Percentiles rank a stretch among this genome's conserved stretches.
Conservation (phyloP, 345 rosid genomes). For the Linum trigynum region DNA sequence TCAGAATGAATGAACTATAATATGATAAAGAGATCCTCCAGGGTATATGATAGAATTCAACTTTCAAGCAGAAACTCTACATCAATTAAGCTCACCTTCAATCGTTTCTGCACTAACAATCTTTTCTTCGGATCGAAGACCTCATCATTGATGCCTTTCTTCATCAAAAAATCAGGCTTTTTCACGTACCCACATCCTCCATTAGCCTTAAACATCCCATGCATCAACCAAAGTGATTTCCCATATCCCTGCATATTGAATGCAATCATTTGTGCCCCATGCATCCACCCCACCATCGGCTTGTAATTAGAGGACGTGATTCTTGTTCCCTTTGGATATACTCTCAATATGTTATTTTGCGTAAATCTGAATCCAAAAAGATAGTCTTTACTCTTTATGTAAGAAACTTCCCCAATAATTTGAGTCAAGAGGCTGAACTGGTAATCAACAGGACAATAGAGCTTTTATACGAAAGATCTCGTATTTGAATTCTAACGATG, state of each 20-base stretch:
- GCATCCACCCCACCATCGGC: conserved; percentile 63
- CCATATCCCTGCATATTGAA: conserved; percentile 60
- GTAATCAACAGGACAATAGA: neutral
- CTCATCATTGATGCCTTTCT: neutral
- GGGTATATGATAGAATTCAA: too few species aligned
- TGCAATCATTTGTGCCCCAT: conserved; percentile 91
- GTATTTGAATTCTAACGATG: too few species aligned
- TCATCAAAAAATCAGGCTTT: conserved; percentile 19
- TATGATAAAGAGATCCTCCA: too few species aligned
- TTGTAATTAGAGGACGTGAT: conserved; percentile 63
- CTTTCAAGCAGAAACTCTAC: too few species aligned
- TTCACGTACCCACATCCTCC: conserved; percentile 26
- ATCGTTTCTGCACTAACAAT: conserved; percentile 3
- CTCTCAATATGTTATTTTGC: conserved; percentile 61
- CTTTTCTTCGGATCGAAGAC: conserved; percentile 3
- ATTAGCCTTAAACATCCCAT: conserved; percentile 24
- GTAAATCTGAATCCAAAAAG: conserved; percentile 57
- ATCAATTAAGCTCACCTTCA: conserved; percentile 7
- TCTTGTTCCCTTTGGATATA: conserved; percentile 85
- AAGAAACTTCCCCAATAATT: neutral
- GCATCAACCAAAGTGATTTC: conserved; percentile 21
- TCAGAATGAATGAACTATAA: too few species aligned
- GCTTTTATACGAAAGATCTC: too few species aligned
- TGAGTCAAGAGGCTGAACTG: too few species aligned
- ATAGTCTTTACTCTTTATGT: conserved; percentile 14